A percentile compares a stretch with the other conserved stretches of the same genome.
Conservation (phyloP, 495 filamentous ascomycete species). For the Lindgomyces ingoldianus region DNA sequence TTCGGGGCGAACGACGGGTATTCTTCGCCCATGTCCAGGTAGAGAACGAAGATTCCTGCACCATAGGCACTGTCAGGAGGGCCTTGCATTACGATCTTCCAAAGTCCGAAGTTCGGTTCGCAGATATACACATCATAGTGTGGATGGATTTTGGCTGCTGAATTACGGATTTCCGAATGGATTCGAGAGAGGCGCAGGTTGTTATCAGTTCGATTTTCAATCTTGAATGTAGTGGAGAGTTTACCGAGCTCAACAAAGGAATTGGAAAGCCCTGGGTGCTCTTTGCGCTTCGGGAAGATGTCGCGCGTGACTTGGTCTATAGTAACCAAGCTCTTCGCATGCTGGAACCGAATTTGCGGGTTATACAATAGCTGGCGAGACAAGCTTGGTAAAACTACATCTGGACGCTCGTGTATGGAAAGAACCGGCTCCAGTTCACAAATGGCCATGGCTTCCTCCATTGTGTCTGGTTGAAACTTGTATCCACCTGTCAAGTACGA, state of each 20-base stretch:
- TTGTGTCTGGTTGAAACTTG: conserved; percentile 34
- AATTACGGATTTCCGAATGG: conserved; percentile 36
- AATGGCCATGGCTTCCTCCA: conserved; percentile 42
- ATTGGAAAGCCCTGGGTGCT: conserved; percentile 37
- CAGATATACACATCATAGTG: conserved; percentile 42
- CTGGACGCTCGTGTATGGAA: conserved; percentile 36
- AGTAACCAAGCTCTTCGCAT: conserved; percentile 17
- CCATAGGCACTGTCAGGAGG: conserved; percentile 37
- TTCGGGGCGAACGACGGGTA: conserved; percentile 33
- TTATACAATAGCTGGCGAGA: not conserved
- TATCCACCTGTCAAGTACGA: conserved; percentile 40
- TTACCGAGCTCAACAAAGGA: conserved; percentile 34
- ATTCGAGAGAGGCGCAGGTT: conserved; percentile 29
- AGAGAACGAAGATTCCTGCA: conserved; percentile 36
- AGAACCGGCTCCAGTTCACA: conserved; percentile 45
- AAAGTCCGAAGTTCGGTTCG: conserved; percentile 41
- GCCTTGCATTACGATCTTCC: conserved; percentile 44
- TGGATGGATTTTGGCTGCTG: conserved; percentile 19
- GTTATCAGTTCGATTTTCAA: conserved; percentile 4
- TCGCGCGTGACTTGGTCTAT: conserved; percentile 36
- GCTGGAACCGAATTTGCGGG: conserved; percentile 1
- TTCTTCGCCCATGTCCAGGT: conserved; percentile 38
- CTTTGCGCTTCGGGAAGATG: conserved; percentile 38
- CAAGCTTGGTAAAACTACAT: conserved; percentile 16
- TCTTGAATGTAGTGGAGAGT: not conserved